Percentiles rank a stretch among this genome's conserved stretches.
Evolutionary conservation across 2,329 filamentous ascomycete genomes (phyloP).

Genomic region (Fusarium verticillioides): DNA sequence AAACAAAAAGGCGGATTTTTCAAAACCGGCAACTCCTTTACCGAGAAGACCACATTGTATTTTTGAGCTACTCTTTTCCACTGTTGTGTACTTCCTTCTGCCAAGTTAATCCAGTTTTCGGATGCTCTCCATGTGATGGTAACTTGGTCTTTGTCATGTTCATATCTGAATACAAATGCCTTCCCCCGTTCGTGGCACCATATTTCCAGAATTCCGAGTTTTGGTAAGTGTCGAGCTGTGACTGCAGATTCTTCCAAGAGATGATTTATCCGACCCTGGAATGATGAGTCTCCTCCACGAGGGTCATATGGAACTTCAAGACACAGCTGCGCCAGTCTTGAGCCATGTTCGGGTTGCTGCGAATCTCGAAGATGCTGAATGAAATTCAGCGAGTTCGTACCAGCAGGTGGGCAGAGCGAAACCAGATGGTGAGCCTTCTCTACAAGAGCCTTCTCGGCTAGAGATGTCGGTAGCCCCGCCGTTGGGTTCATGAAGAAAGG

Average conservation of each 20-base stretch:
- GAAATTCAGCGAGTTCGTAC: accelerated
- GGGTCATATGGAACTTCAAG: background rate
- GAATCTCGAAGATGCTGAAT: background rate
- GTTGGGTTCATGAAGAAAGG: no score
- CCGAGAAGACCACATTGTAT: accelerated
- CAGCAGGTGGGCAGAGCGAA: background rate
- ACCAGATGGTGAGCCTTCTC: background rate
- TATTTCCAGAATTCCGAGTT: background rate
- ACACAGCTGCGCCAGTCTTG: background rate
- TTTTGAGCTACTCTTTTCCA: background rate
- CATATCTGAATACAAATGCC: no score
- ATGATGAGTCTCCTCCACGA: no score
- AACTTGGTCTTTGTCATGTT: background rate
- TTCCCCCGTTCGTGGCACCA: no score
- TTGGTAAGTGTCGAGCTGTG: accelerated
- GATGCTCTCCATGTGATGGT: background rate
- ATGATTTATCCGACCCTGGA: accelerated
- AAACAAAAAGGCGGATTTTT: no score
- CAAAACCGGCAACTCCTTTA: no score
- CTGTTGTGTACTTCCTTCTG: accelerated
- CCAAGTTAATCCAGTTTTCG: accelerated
- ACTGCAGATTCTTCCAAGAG: background rate
- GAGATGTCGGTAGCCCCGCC: no score
- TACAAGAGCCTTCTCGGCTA: no score
- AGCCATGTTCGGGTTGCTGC: accelerated